Conservation (phyloP, 495 filamentous ascomycete genomes). For the Podospora australis region DNA sequence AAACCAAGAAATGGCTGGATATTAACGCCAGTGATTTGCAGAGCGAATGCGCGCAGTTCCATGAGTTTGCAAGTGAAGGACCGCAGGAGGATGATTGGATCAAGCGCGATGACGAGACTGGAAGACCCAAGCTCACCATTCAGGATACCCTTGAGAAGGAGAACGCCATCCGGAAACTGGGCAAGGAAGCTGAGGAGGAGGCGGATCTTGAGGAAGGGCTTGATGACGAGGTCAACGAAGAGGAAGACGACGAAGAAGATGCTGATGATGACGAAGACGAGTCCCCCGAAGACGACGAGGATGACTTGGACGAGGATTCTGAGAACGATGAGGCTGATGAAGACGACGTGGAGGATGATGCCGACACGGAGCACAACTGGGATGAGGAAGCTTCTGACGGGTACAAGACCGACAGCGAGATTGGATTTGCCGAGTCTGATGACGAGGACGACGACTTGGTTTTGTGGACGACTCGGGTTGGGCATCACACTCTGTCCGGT, state of each 20-base stretch:
- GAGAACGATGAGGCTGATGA: slow-evolving; percentile 45
- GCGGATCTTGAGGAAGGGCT: slow-evolving; percentile 65
- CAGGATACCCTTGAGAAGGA: slow-evolving; percentile 88
- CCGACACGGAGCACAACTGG: slow-evolving; percentile 52
- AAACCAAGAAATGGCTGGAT: slow-evolving; percentile 39
- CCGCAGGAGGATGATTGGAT: slow-evolving; percentile 85
- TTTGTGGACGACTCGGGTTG: slow-evolving; percentile 66
- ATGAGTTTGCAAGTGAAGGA: slow-evolving; percentile 84
- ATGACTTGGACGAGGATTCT: slow-evolving; percentile 36
- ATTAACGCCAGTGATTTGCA: slow-evolving; percentile 51
- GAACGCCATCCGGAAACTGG: slow-evolving; percentile 76
- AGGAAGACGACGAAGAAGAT: slow-evolving; percentile 46
- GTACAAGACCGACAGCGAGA: slow-evolving; percentile 93
- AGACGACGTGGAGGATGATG: slow-evolving; percentile 32
- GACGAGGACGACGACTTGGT: slow-evolving; percentile 77
- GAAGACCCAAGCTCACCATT: slow-evolving; percentile 68
- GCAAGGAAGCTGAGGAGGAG: slow-evolving; percentile 87
- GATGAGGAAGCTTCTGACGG: slow-evolving; percentile 65
- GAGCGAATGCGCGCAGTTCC: slow-evolving; percentile 69
- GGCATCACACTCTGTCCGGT: slow-evolving; percentile 41
- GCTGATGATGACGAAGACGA: slow-evolving; percentile 37
- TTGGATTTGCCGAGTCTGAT: slow-evolving; percentile 85
- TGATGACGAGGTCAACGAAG: slow-evolving; percentile 53
- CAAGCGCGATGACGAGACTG: slow-evolving; percentile 50
- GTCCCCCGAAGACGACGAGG: slow-evolving; percentile 37